phyloP scores from a whole-genome alignment of 2,329 filamentous ascomycete species.

The Fusarium sp. region DNA sequence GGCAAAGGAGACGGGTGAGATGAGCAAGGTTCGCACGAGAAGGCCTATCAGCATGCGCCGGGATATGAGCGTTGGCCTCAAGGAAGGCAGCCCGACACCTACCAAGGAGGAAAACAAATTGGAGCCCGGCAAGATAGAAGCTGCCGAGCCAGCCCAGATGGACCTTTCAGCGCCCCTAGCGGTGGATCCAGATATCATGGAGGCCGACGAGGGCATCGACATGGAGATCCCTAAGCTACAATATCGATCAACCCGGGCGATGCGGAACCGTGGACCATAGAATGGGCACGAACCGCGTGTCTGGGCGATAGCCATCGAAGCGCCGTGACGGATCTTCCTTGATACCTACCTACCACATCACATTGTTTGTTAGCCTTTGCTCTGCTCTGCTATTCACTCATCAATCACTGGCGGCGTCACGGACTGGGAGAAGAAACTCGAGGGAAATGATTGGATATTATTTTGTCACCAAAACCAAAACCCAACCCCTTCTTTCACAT shows the following conservation, averaged over 20 bases:
- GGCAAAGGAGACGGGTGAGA: constrained; percentile 51
- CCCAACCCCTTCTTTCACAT: constrained; percentile 15
- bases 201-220: constrained; percentile 57
- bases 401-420: constrained; percentile 37
- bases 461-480: neutral
- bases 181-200: constrained; percentile 47
- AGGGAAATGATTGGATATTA: neutral
- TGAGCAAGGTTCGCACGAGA: constrained; percentile 58
- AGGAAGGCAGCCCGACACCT: constrained; percentile 38
- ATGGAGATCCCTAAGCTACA: constrained; percentile 52
- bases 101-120: constrained; percentile 41
- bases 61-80: constrained; percentile 49
- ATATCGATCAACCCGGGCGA: constrained; percentile 55
- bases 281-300: constrained; percentile 32
- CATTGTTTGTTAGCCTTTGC: constrained; percentile 22
- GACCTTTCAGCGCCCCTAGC: constrained; percentile 43
- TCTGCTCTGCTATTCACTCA: constrained; percentile 18
- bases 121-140: constrained; percentile 40
- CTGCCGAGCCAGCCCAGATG: constrained; percentile 26
- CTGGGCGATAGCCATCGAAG: constrained; percentile 34
- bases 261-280: constrained; percentile 48
- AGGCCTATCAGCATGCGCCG: constrained; percentile 65
- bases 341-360: neutral
- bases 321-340: constrained; percentile 9
- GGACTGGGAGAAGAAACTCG: constrained; percentile 18